phyloP scores from a whole-genome alignment of 164 flowering plant species.

The Chloranthus sessilifolius region DNA sequence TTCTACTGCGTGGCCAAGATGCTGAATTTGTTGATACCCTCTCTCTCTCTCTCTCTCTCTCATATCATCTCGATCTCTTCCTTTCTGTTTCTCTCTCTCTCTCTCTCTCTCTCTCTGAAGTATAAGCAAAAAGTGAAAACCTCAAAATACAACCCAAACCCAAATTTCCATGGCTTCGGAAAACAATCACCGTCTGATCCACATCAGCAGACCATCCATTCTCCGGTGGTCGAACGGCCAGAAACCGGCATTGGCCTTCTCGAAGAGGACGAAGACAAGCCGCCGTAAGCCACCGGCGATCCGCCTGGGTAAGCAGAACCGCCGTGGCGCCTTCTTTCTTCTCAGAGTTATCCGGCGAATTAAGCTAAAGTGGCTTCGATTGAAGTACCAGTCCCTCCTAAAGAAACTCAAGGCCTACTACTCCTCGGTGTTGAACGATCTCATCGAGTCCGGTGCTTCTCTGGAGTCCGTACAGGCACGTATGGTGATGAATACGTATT shows the following conservation, averaged over 20 bases:
- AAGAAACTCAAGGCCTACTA: slow-evolving; percentile 44
- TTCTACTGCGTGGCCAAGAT: no score
- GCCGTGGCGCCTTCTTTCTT: slow-evolving; percentile 15
- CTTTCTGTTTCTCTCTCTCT: slow-evolving; percentile 1
- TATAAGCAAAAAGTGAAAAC: no score
- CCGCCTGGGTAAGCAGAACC: slow-evolving; percentile 40
- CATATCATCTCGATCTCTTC: neutral
- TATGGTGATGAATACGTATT: slow-evolving; percentile 31
- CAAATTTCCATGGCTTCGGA: slow-evolving; percentile 18
- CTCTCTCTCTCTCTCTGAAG: neutral
- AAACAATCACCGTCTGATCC: slow-evolving; percentile 2
- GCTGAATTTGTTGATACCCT: neutral
- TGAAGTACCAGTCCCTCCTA: slow-evolving; percentile 29
- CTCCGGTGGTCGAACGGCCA: slow-evolving; percentile 17
- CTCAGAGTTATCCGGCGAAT: slow-evolving; percentile 20
- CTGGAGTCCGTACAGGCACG: slow-evolving; percentile 34
- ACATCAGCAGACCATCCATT: slow-evolving; percentile 6
- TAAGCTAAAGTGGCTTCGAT: slow-evolving; percentile 36
- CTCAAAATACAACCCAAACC: no score
- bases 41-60: neutral
- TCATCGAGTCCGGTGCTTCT: slow-evolving; percentile 35
- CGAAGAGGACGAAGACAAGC: slow-evolving; percentile 3
- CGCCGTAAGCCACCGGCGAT: slow-evolving; percentile 26
- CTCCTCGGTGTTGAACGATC: slow-evolving; percentile 27
- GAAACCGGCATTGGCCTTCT: neutral